Base-by-base conservation (phyloP, 306 rosid species). In the Castanospermum australe region DNA sequence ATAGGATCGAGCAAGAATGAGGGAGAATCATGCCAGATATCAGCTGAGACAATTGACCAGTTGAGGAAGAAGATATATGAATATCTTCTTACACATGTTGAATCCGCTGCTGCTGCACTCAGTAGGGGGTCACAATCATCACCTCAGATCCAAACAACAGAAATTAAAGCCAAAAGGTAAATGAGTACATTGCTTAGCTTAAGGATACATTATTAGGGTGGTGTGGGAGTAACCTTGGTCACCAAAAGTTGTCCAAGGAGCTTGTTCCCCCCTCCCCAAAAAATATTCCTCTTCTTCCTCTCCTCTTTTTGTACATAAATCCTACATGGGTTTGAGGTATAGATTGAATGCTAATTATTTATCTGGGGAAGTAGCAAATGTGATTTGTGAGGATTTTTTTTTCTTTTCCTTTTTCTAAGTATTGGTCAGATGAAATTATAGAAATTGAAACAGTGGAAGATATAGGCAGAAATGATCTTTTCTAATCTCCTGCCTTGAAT, bases 101-200 rank as follows among this genome's bases (percentile, higher is more conserved):
- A 96, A 82, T 96, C 98, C 13, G 99, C 98, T 28, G 99, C 99
- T 0, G 99, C 98, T 5, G 98, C 99, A 7, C 97, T 96, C 17
- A 92, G 90, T 47, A 33, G 68, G 14, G 98, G 94, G 65, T 82
- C 91, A 12, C 97, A 89, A 78, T 75, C 86, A 6, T 83, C 82
- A 17, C 89, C 90, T 18, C 80, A 18, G 64, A 33, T 85, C 56
- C 88, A 79, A 76, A 72, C 89, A 70, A 20, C 86, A 25, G 98
- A 90, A 63, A 79, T 75, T 17, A 91, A 85, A 85, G 79, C 73
- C 15, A 91, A 91, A 90, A 91, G 84, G 82, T 90, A 86, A 88
- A 64, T 50, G 28, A 64, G 73, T 55, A 32, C 56, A 60, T 78
- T 60, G 78, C 18, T 47, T 79, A 82, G 77, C 38, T 24, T 57